These are phyloP conservation scores for Trichophyton benhamiae DNA, from an alignment of 2,329 filamentous ascomycete genomes.

Conservation along the genomic window DNA sequence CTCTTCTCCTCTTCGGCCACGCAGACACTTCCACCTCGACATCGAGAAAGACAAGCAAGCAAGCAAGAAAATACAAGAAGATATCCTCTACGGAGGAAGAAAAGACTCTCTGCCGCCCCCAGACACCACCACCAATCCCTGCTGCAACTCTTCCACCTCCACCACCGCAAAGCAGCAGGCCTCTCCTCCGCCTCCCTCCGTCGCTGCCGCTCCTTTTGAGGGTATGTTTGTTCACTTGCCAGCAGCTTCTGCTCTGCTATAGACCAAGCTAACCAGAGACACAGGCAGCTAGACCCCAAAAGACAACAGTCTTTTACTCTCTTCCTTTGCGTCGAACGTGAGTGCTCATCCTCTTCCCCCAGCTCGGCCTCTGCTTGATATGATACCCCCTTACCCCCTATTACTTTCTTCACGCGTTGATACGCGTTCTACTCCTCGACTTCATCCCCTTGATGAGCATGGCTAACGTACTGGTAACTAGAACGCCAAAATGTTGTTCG, in stretches of 20 bases:
- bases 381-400: not conserved
- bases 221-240: not conserved
- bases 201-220: not conserved
- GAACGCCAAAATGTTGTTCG: conserved; percentile 15
- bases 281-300: not conserved
- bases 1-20: conserved; percentile 4
- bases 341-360: not conserved
- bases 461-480: not conserved
- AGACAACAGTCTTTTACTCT: not conserved
- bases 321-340: not conserved
- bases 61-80: not conserved
- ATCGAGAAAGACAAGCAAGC: not conserved
- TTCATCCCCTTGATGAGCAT: not conserved
- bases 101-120: no score
- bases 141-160: not conserved
- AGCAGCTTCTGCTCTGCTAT: not conserved
- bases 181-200: not conserved
- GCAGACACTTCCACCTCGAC: conserved; percentile 5
- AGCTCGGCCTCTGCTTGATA: not conserved
- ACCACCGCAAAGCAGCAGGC: not conserved
- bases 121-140: not conserved
- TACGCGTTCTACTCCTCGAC: not conserved
- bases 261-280: not conserved
- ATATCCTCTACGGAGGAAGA: no score
- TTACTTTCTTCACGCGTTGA: no score